phyloP scores from a whole-genome alignment of 2,329 filamentous ascomycete species.

The Verticillium albo-atrum region DNA sequence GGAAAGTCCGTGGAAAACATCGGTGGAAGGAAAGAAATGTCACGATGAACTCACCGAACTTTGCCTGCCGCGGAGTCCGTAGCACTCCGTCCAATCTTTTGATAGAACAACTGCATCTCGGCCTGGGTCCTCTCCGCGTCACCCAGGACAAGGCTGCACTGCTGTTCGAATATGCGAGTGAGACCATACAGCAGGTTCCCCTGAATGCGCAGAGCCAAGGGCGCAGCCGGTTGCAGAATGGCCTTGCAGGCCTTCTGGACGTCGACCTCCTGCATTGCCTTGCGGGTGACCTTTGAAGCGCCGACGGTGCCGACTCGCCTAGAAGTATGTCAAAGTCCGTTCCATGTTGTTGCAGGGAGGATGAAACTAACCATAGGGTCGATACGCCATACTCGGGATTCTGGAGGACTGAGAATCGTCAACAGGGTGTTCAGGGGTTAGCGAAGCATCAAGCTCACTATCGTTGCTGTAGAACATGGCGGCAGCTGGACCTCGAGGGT shows the following conservation, averaged over 20 bases:
- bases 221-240: conserved; percentile 77
- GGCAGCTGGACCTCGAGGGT: not conserved
- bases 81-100: conserved; percentile 49
- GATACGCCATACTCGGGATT: conserved; percentile 87
- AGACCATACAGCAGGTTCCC: conserved; percentile 84
- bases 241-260: conserved; percentile 81
- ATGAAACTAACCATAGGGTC: conserved; percentile 73
- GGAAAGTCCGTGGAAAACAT: no score
- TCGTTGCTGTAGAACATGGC: conserved; percentile 95
- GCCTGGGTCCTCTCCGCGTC: conserved; percentile 74
- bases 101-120: conserved; percentile 66
- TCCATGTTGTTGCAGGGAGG: not conserved
- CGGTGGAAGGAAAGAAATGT: not conserved
- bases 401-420: conserved; percentile 61
- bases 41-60: conserved; percentile 56
- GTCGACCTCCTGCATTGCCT: conserved; percentile 84
- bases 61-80: conserved; percentile 69
- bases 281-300: conserved; percentile 71
- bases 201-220: conserved; percentile 85
- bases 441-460: conserved; percentile 51
- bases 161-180: conserved; percentile 78
- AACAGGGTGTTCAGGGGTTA: conserved; percentile 9
- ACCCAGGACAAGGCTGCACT: conserved; percentile 78
- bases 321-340: not conserved
- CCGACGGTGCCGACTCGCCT: conserved; percentile 88